A percentile compares a stretch with the other conserved stretches of the same genome.
Conservation (phyloP, 495 filamentous ascomycete species). For the Chaetomidium leptoderma region DNA sequence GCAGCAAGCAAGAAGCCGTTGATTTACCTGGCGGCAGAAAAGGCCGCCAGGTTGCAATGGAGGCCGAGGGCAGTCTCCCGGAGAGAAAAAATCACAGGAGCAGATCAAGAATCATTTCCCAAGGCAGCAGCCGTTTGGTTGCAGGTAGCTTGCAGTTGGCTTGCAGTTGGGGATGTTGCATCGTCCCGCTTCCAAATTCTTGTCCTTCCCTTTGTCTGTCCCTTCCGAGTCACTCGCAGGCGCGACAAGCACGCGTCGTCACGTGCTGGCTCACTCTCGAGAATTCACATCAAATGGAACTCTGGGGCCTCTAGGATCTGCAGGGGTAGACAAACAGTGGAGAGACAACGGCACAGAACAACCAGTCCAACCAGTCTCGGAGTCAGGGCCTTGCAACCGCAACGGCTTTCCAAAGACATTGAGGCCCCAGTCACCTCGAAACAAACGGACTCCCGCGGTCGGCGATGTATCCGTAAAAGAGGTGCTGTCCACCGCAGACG, state of each 20-base stretch:
- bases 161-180: neutral
- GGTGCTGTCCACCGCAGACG: too few species aligned
- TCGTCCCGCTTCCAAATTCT: neutral
- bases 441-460: too few species aligned
- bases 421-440: too few species aligned
- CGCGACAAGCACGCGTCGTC: slow-evolving; percentile 24
- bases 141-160: neutral
- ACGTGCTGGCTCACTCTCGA: slow-evolving; percentile 19
- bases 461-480: too few species aligned
- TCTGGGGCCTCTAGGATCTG: neutral
- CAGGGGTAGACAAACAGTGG: neutral
- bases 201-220: neutral
- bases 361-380: too few species aligned
- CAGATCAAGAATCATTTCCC: neutral
- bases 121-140: neutral
- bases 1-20: neutral
- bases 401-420: too few species aligned
- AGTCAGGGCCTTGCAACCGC: too few species aligned
- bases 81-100: neutral
- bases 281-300: neutral
- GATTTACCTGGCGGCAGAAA: slow-evolving; percentile 5
- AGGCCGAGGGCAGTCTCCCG: neutral
- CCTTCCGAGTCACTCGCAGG: slow-evolving; percentile 4
- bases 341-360: too few species aligned
- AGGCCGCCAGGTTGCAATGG: neutral